Conservation (phyloP, 2,329 filamentous ascomycete genomes). For the Samsoniella hepiali region DNA sequence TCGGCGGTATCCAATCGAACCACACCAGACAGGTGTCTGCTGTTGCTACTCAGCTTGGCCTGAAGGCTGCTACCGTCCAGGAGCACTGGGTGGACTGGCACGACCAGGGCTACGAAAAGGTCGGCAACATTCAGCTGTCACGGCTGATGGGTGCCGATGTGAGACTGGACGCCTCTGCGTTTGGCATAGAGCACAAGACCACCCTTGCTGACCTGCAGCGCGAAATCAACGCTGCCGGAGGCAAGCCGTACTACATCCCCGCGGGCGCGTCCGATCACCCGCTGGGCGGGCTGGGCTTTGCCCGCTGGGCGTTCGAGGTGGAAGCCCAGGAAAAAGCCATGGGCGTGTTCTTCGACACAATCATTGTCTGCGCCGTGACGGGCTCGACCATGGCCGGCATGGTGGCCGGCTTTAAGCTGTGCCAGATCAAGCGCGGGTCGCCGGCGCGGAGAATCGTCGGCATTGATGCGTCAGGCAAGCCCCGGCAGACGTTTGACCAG, state of each 20-base stretch:
- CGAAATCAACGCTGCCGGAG: conserved; percentile 50
- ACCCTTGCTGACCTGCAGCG: conserved; percentile 53
- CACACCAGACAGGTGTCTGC: conserved; percentile 67
- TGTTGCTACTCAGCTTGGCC: conserved; percentile 54
- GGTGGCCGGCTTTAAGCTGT: conserved; percentile 68
- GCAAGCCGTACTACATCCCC: conserved; percentile 68
- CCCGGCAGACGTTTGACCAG: conserved; percentile 58
- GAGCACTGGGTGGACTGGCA: conserved; percentile 66
- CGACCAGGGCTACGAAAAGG: conserved; percentile 57
- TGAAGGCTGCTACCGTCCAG: conserved; percentile 55
- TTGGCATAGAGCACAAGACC: conserved; percentile 67
- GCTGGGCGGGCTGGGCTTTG: conserved; percentile 67
- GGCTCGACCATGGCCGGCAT: conserved; percentile 70
- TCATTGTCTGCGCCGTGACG: conserved; percentile 69
- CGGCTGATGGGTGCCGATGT: conserved; percentile 65
- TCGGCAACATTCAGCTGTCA: conserved; percentile 70
- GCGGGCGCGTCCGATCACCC: conserved; percentile 69
- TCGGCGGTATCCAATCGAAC: conserved; percentile 68
- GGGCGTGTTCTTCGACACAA: conserved; percentile 63
- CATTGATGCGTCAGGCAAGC: conserved; percentile 52
- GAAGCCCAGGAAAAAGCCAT: conserved; percentile 57
- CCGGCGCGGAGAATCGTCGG: conserved; percentile 57
- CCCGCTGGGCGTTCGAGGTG: conserved; percentile 68
- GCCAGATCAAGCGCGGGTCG: conserved; percentile 43
- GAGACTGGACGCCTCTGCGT: conserved; percentile 55